A percentile compares a stretch with the other conserved stretches of the same genome.
Evolutionary conservation across 306 rosid genomes (phyloP).

Genomic region (Glycyrrhiza uralensis): DNA sequence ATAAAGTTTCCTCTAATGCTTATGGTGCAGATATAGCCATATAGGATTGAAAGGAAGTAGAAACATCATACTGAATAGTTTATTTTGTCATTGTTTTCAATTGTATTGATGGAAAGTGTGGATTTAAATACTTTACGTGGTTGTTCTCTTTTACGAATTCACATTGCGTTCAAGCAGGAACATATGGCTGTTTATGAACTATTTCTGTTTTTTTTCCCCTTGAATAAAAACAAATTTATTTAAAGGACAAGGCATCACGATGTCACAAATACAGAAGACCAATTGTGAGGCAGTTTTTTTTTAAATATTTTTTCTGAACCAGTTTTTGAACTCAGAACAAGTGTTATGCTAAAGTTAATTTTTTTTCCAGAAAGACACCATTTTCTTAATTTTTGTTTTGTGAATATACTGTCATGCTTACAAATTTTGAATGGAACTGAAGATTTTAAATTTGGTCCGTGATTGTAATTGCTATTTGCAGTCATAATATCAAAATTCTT

Average conservation of each 20-base stretch:
- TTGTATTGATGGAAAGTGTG: neutral
- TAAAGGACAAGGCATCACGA: neutral
- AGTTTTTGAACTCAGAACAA: no score
- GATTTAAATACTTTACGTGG: neutral
- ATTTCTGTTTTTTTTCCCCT: neutral
- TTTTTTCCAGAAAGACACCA: no score
- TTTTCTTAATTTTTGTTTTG: no score
- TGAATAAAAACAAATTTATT: neutral
- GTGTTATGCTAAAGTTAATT: no score
- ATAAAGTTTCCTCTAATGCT: neutral
- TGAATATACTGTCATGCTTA: no score
- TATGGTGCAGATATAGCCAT: constrained; percentile 4
- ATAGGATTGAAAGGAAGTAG: constrained; percentile 1
- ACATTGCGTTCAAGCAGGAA: neutral
- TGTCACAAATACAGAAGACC: no score
- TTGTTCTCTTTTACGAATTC: neutral
- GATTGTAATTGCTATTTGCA: neutral
- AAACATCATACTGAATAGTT: neutral
- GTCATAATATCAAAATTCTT: no score
- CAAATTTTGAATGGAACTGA: no score
- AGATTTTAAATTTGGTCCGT: neutral
- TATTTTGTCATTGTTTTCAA: neutral
- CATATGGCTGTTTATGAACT: neutral
- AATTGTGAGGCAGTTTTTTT: no score
- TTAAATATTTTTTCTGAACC: no score